Evolutionary conservation across 164 flowering plant species (phyloP).

Genomic region (Magnolia sinica): DNA sequence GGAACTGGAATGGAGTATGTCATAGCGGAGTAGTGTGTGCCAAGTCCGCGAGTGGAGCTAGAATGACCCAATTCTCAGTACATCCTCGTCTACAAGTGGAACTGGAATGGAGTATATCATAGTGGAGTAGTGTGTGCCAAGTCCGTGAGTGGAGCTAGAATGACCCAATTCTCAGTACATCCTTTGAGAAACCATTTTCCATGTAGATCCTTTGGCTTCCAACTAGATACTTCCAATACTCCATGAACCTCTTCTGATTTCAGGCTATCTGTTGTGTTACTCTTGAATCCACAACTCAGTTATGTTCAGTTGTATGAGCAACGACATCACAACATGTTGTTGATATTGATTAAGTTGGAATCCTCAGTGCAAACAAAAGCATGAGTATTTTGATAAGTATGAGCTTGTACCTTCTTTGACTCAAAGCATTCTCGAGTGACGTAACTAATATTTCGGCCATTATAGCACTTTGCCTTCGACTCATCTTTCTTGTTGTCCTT

Average conservation of each 20-base stretch:
- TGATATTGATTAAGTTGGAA: too few species aligned
- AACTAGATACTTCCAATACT: neutral
- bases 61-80: neutral
- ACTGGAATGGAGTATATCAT: slow-evolving; percentile 3
- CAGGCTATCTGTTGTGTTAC: slow-evolving; percentile 6
- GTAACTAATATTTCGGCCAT: neutral
- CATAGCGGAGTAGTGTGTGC: neutral
- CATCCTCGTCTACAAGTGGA: neutral
- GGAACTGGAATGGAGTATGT: neutral
- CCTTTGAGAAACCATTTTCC: neutral
- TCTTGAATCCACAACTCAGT: slow-evolving; percentile 15
- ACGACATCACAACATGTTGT: too few species aligned
- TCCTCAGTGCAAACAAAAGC: neutral
- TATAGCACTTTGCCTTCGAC: slow-evolving; percentile 2
- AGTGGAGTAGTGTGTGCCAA: neutral
- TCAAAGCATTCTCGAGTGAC: slow-evolving; percentile 10
- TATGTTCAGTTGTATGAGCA: neutral
- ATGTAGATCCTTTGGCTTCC: neutral
- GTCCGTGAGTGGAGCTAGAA: neutral
- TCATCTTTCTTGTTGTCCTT: neutral
- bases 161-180: neutral
- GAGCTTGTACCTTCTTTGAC: slow-evolving; percentile 3
- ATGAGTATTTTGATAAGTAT: neutral
- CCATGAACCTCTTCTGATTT: neutral
- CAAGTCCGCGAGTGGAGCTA: neutral